Conservation (phyloP, 2,329 filamentous ascomycete genomes). For the Verticillium nubilum region DNA sequence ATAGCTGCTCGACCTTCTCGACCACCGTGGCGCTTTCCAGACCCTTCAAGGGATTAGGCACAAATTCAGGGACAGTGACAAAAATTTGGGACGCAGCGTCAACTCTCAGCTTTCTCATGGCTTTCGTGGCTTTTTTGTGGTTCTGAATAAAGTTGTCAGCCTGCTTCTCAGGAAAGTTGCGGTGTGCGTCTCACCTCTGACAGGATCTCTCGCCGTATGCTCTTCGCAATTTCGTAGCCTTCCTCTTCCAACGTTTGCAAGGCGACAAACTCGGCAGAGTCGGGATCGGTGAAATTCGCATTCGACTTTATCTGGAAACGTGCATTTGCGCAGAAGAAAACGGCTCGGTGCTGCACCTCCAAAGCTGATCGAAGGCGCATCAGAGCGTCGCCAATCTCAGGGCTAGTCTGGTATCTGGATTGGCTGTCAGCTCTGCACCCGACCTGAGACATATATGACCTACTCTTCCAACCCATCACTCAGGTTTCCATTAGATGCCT, state of each 20-base stretch:
- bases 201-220: slow-evolving; percentile 74
- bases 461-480: slow-evolving; percentile 29
- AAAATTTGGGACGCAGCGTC: slow-evolving; percentile 50
- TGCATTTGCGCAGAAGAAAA: slow-evolving; percentile 80
- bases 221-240: slow-evolving; percentile 73
- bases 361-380: slow-evolving; percentile 66
- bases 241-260: slow-evolving; percentile 67
- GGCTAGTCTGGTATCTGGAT: slow-evolving; percentile 41
- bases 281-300: slow-evolving; percentile 54
- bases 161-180: background rate
- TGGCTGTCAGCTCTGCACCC: slow-evolving; percentile 63
- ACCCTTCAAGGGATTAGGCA: slow-evolving; percentile 51
- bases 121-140: slow-evolving; percentile 50
- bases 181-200: slow-evolving; percentile 36
- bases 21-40: slow-evolving; percentile 67
- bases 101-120: slow-evolving; percentile 58
- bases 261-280: slow-evolving; percentile 59
- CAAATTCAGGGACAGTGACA: slow-evolving; percentile 53
- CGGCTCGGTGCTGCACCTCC: slow-evolving; percentile 74
- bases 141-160: slow-evolving; percentile 15
- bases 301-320: slow-evolving; percentile 79
- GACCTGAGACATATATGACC: slow-evolving; percentile 27
- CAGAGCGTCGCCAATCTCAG: slow-evolving; percentile 51
- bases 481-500: slow-evolving; percentile 14
- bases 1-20: slow-evolving; percentile 61